These are phyloP conservation scores for Tagetes patula DNA, from an alignment of 129 eudicot species.

Conservation along the genomic window DNA sequence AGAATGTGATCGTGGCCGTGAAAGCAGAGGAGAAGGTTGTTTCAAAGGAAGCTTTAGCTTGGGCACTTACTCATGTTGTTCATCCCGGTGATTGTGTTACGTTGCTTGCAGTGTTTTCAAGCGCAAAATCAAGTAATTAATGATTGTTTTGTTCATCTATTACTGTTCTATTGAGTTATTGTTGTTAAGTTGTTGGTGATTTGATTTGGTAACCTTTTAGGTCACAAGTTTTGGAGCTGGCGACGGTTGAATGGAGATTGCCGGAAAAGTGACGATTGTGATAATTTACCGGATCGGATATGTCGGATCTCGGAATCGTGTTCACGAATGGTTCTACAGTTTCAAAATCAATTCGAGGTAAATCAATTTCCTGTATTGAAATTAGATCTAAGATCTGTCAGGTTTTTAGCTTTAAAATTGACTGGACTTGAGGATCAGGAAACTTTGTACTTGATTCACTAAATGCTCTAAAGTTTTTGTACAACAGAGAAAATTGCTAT, in stretches of 20 bases:
- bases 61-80: slow-evolving; percentile 83
- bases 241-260: slow-evolving; percentile 54
- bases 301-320: slow-evolving; percentile 78
- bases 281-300: slow-evolving; percentile 55
- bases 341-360: slow-evolving; percentile 66
- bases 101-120: slow-evolving; percentile 61
- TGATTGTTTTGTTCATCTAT: not conserved
- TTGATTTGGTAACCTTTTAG: slow-evolving; percentile 4
- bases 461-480: not conserved
- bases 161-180: not conserved
- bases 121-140: slow-evolving; percentile 37
- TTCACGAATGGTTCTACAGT: slow-evolving; percentile 88
- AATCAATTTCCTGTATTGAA: not conserved
- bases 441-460: not conserved
- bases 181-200: slow-evolving; percentile 1
- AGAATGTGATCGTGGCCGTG: slow-evolving; percentile 73
- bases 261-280: slow-evolving; percentile 42
- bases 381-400: slow-evolving; percentile 3
- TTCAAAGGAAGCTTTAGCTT: slow-evolving; percentile 64
- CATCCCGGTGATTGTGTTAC: slow-evolving; percentile 70
- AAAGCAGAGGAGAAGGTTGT: slow-evolving; percentile 69
- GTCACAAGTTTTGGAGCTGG: slow-evolving; percentile 63
- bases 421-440: not conserved
- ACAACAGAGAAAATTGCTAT: not conserved
- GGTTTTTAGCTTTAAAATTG: not conserved